Evolutionary conservation across 192 early-diverging fungal species (phyloP), one percentile per base, ranked within the genome.

Genomic region (Podila minutissima): DNA sequence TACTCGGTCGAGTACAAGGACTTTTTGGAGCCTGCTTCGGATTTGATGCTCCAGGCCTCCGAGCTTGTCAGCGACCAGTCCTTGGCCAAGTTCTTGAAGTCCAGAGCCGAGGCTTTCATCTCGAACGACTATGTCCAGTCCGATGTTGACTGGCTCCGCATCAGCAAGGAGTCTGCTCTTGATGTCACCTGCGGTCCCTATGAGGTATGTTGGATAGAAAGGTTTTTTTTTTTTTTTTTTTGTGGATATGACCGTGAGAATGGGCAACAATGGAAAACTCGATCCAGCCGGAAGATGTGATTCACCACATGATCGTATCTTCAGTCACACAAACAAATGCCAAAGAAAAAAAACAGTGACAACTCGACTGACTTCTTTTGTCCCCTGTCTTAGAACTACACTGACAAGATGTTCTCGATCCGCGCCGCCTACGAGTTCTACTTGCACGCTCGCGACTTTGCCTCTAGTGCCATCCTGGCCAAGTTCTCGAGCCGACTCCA

Each of bases 131-230:
- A 94, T 64, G 71, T 92, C 37, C 83, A 89, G 8, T 92, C 90
- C 9, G 92, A 94, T 69, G 78, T 92, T 1, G 83, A 89, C 35
- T 94, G 93, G 93, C 82, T 94, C 26, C 79, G 82, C 20, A 89
- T 94, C 59, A 88, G 83, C 69, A 90, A 89, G 48, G 75, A 78
- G 6, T 90, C 90, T 51, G 81, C 88, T 3, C 77, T 94, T 19
- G 93, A 94, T 83, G 84, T 91, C 10, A 91, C 93, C 9, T 77
- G 87, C 13, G 91, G 91, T 29, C 91, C 93, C 37, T 94, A 94
- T 69, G 93, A 94, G 84, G 88, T 88, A 66, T 29, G 6, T 31
- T 20, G 5, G 15, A 29, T 26, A 4, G 22, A 53, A 55, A 8
- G n/a, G 50, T 5, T 2, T 8, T 22, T 55, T 22, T 20, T 35